These are phyloP conservation scores for Yamadazyma sp. DNA, from an alignment of 1,139 yeast genomes.

Conservation along the genomic window DNA sequence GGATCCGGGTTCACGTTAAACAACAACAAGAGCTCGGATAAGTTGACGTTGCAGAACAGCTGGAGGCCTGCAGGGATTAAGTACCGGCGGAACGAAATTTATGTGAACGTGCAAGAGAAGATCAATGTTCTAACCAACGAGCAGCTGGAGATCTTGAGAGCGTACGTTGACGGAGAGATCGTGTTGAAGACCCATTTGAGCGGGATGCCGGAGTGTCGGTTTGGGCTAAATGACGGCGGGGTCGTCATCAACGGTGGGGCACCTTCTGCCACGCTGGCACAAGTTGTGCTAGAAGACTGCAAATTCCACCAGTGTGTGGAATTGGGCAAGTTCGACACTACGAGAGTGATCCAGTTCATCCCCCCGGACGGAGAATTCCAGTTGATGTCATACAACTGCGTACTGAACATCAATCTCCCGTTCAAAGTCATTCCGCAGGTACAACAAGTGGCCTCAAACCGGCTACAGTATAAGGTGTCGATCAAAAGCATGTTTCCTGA, in stretches of 20 bases:
- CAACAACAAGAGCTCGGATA: constrained; percentile 14
- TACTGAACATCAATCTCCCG: constrained; percentile 64
- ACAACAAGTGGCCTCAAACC: constrained; percentile 48
- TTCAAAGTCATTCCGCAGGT: constrained; percentile 67
- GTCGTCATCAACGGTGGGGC: constrained; percentile 18
- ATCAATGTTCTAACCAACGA: constrained; percentile 66
- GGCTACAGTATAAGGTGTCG: constrained; percentile 57
- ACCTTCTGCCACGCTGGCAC: constrained; percentile 9
- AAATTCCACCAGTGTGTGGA: constrained; percentile 92
- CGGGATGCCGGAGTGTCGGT: constrained; percentile 71
- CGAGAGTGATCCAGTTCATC: constrained; percentile 76
- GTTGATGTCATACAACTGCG: constrained; percentile 69
- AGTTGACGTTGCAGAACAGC: constrained; percentile 27
- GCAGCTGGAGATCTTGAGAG: constrained; percentile 60
- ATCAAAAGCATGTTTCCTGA: constrained; percentile 64
- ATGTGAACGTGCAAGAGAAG: constrained; percentile 73
- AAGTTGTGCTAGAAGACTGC: constrained; percentile 69
- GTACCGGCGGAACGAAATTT: constrained; percentile 80
- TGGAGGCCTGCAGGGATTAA: constrained; percentile 78
- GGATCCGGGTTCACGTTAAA: constrained; percentile 11
- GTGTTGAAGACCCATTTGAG: constrained; percentile 70
- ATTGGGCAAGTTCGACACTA: constrained; percentile 75
- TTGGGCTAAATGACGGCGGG: constrained; percentile 57
- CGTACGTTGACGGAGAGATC: constrained; percentile 78
- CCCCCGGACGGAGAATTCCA: constrained; percentile 96